phyloP scores from a whole-genome alignment of 192 early-diverging fungal genomes.

The Podila epigama region DNA sequence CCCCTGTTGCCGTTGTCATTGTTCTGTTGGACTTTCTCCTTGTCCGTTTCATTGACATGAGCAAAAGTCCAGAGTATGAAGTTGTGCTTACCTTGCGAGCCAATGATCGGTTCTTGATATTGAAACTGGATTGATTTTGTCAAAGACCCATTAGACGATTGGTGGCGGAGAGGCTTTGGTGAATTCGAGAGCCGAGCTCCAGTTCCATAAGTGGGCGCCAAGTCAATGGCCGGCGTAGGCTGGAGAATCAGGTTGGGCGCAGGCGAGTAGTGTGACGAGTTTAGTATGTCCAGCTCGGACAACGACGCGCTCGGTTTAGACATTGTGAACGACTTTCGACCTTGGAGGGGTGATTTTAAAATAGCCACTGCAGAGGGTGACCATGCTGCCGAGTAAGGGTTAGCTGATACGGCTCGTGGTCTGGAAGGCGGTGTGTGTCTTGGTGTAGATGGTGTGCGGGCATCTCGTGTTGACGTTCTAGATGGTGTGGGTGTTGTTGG shows the following conservation, averaged over 20 bases:
- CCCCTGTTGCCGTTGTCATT: too few relatives aligned
- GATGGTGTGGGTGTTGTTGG: background rate
- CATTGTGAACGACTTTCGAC: background rate
- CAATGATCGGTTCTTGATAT: slow-evolving; percentile 6
- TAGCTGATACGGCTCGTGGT: too few relatives aligned
- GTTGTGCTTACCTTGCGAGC: slow-evolving; percentile 15
- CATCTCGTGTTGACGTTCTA: background rate
- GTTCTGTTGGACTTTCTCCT: background rate
- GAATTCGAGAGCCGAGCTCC: slow-evolving; percentile 10
- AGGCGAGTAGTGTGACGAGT: slow-evolving; percentile 22
- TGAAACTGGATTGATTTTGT: background rate
- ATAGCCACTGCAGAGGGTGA: slow-evolving; percentile 24
- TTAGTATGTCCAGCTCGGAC: slow-evolving; percentile 5
- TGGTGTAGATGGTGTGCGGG: background rate
- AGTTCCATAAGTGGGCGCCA: background rate
- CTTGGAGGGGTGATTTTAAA: slow-evolving; percentile 10
- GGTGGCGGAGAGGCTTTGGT: background rate
- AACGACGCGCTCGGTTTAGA: background rate
- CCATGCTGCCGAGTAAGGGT: slow-evolving; percentile 24
- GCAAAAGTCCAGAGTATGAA: background rate
- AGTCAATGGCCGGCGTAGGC: slow-evolving; percentile 19
- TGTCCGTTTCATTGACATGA: background rate
- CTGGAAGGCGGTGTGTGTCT: too few relatives aligned
- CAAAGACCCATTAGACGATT: background rate
- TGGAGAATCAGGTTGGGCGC: slow-evolving; percentile 39